A percentile compares a stretch with the other conserved stretches of the same genome.
These are phyloP conservation scores for Lachnellula hyalina DNA, from an alignment of 2,329 filamentous ascomycete genomes.

Conservation along the genomic window DNA sequence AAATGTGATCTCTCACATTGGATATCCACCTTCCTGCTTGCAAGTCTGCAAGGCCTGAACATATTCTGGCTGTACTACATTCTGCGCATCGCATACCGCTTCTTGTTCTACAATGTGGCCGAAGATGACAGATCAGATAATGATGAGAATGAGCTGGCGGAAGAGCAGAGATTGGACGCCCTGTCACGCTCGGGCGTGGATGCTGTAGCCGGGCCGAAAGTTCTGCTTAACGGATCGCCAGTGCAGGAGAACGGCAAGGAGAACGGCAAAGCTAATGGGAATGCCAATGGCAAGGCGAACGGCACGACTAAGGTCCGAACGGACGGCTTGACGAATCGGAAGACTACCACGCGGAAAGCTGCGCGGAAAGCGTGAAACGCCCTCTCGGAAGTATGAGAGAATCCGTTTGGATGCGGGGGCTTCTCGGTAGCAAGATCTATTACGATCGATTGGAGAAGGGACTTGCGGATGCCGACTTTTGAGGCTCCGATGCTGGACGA, in stretches of 20 bases:
- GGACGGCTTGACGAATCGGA: conserved; percentile 21
- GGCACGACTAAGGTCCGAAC: conserved; percentile 14
- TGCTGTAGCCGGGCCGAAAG: conserved; percentile 8
- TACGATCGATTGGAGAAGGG: too few relatives aligned
- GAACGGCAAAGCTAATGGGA: not conserved
- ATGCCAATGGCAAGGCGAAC: conserved; percentile 10
- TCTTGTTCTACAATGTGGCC: conserved; percentile 53
- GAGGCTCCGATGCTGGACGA: too few relatives aligned
- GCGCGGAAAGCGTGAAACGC: not conserved
- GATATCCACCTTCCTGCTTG: conserved; percentile 62
- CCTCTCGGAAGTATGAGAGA: not conserved
- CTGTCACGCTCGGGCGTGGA: conserved; percentile 10
- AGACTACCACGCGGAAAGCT: conserved; percentile 1
- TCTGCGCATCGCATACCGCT: conserved; percentile 66
- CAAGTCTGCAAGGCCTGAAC: conserved; percentile 66
- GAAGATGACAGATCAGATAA: conserved; percentile 70
- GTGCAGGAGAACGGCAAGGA: not conserved
- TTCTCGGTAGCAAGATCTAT: not conserved
- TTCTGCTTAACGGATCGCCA: conserved; percentile 15
- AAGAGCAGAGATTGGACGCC: conserved; percentile 20
- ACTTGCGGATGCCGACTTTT: too few relatives aligned
- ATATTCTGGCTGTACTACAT: conserved; percentile 79
- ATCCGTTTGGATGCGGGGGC: not conserved
- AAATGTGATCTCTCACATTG: conserved; percentile 66
- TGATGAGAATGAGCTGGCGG: conserved; percentile 40